Evolutionary conservation across 1,284 basidiomycete species (phyloP).

Genomic region (Gastroboletus turbinatus): DNA sequence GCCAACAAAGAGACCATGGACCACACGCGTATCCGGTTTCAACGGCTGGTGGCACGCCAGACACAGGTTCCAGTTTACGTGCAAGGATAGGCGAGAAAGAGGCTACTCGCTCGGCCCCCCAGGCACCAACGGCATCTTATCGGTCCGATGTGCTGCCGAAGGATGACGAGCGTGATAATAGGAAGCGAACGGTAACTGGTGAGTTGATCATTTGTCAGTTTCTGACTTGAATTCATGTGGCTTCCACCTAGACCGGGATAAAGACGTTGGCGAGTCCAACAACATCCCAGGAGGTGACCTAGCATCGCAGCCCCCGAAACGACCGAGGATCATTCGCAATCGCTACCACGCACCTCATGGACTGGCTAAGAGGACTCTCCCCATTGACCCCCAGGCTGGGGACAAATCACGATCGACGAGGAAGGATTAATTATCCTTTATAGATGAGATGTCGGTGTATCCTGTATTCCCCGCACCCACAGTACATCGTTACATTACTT

Average conservation of each 20-base stretch:
- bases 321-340: conserved; percentile 47
- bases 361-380: conserved; percentile 56
- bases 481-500: conserved; percentile 26
- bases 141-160: conserved; percentile 40
- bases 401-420: conserved; percentile 52
- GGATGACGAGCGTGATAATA: conserved; percentile 65
- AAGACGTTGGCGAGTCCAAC: conserved; percentile 32
- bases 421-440: conserved; percentile 41
- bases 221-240: background rate
- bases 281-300: conserved; percentile 20
- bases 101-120: conserved; percentile 38
- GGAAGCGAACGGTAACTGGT: conserved; percentile 72
- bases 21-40: conserved; percentile 28
- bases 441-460: conserved; percentile 12
- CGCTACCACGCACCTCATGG: conserved; percentile 42
- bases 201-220: conserved; percentile 24
- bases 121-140: conserved; percentile 40
- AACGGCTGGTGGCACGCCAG: conserved; percentile 15
- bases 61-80: conserved; percentile 48
- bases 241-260: conserved; percentile 35
- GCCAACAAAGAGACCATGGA: conserved; percentile 34
- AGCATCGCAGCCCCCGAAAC: conserved; percentile 39
- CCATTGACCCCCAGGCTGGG: conserved; percentile 56
- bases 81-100: conserved; percentile 68
- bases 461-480: conserved; percentile 8